Percentiles rank a stretch among this genome's conserved stretches.
Evolutionary conservation across 176 grass and related monocot genomes (phyloP).

Genomic region (Rhynchospora tenuis): DNA sequence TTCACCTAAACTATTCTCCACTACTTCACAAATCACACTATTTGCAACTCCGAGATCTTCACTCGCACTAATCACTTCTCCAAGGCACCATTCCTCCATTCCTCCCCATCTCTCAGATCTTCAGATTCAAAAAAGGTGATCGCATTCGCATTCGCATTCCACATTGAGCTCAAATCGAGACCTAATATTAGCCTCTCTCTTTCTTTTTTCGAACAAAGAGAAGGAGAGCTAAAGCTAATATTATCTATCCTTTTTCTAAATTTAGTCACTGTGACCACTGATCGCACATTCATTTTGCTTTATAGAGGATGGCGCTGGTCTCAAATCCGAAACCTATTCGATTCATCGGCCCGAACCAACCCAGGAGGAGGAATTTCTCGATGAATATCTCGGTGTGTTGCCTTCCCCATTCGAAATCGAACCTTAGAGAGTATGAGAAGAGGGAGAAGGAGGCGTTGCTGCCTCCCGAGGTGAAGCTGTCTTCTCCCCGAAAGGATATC

Average conservation of each 20-base stretch:
- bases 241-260: constrained; percentile 12
- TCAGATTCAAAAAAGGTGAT: too few species aligned
- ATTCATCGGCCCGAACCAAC: background rate
- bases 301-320: constrained; percentile 16
- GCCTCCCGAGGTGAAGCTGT: constrained; percentile 23
- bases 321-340: background rate
- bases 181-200: background rate
- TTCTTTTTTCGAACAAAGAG: background rate
- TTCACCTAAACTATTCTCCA: too few species aligned
- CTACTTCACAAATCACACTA: too few species aligned
- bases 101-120: too few species aligned
- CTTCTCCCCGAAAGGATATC: constrained; percentile 35
- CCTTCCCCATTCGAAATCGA: constrained; percentile 22
- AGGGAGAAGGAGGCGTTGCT: constrained; percentile 23
- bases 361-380: background rate
- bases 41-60: too few species aligned
- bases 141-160: too few species aligned
- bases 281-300: background rate
- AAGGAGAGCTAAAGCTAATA: too few species aligned
- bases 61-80: too few species aligned
- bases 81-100: too few species aligned
- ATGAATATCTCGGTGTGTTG: constrained; percentile 20
- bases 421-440: constrained; percentile 5
- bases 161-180: background rate
- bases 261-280: constrained; percentile 9